phyloP scores from a whole-genome alignment of 179 eudicot genomes.

The Amaranthus tricolor region DNA sequence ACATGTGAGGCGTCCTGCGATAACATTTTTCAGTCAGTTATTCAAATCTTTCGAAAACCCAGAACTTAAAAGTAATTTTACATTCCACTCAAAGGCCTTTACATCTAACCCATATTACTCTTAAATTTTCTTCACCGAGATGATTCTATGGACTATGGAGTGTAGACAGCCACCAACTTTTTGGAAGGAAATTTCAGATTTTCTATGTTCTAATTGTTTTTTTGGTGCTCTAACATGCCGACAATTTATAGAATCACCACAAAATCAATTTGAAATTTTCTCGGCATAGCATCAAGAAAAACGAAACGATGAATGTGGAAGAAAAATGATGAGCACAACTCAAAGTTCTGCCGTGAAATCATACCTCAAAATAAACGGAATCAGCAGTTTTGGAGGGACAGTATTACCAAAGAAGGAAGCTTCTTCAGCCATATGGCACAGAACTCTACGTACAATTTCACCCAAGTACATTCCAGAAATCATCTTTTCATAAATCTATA shows the following conservation, averaged over 20 bases:
- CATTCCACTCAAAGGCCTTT: not conserved
- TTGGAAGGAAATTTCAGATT: not conserved
- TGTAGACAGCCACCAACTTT: not conserved
- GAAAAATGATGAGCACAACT: not conserved
- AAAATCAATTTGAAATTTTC: conserved; percentile 3
- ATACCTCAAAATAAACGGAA: conserved; percentile 68
- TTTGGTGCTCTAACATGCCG: not conserved
- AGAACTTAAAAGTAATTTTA: not conserved
- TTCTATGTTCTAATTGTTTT: not conserved
- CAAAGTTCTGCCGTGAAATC: not conserved
- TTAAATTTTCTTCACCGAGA: not conserved
- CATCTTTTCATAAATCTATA: conserved; percentile 73
- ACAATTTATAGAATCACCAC: not conserved
- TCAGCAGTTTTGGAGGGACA: conserved; percentile 45
- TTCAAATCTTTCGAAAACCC: not conserved
- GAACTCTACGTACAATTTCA: conserved; percentile 76
- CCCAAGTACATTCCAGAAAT: conserved; percentile 94
- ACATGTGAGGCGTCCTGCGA: conserved; percentile 60
- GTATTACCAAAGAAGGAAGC: conserved; percentile 62
- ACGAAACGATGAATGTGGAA: not conserved
- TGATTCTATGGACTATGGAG: not conserved
- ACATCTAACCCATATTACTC: not conserved
- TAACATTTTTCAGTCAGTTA: not conserved
- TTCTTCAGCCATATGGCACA: conserved; percentile 65
- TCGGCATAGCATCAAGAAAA: not conserved